A percentile compares a stretch with the other conserved stretches of the same genome.
Conservation (phyloP, 305 asterid species). For the Coffea humblotiana region DNA sequence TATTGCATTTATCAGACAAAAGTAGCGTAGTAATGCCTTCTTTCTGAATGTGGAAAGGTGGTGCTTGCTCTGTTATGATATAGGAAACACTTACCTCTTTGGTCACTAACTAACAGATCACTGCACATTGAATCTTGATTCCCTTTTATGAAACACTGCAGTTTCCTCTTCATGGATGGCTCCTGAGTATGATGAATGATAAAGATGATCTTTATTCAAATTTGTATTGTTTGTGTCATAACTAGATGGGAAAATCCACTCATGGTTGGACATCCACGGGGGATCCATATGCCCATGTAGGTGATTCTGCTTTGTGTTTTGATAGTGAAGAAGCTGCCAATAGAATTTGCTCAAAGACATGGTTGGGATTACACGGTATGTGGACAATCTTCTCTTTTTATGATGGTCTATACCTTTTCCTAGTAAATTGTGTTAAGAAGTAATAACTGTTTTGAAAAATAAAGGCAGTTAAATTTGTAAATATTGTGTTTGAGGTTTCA, state of each 20-base stretch:
- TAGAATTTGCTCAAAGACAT: constrained; percentile 76
- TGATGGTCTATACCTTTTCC: neutral
- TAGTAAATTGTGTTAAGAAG: neutral
- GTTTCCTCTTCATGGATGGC: neutral
- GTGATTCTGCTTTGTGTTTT: constrained; percentile 79
- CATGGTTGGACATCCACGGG: constrained; percentile 99
- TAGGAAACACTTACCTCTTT: neutral
- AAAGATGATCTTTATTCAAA: neutral
- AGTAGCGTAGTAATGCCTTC: neutral
- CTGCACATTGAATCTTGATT: neutral
- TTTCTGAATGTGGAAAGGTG: neutral
- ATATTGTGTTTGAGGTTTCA: neutral
- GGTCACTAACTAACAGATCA: neutral
- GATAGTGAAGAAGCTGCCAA: constrained; percentile 95
- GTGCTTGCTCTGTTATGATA: neutral
- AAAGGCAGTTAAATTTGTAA: too few species aligned
- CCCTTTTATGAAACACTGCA: neutral
- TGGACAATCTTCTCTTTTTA: neutral
- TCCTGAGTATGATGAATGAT: neutral
- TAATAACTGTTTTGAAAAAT: too few species aligned
- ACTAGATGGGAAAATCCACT: constrained; percentile 98
- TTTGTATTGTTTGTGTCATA: constrained; percentile 9
- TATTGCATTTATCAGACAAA: neutral
- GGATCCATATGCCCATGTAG: constrained; percentile 97
- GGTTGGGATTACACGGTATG: constrained; percentile 93